Conservation (phyloP, 164 flowering plant genomes). For the Stephania japonica region DNA sequence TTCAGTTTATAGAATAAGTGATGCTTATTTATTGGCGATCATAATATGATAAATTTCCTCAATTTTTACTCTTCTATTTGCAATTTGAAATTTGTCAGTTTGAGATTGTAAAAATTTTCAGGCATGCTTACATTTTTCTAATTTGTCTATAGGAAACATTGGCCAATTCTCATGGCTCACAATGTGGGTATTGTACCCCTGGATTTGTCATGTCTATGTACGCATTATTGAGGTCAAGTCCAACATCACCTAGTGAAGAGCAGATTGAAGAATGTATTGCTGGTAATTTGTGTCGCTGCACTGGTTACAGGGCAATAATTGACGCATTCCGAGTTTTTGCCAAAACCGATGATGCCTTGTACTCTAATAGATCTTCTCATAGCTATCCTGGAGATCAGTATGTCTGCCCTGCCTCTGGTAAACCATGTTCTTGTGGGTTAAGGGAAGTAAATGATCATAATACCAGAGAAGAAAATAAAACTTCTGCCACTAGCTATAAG, state of each 20-base stretch:
- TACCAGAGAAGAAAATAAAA: slow-evolving; percentile 9
- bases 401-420: slow-evolving; percentile 88
- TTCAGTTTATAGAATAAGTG: neutral
- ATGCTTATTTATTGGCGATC: neutral
- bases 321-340: slow-evolving; percentile 97
- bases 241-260: slow-evolving; percentile 63
- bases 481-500: slow-evolving; percentile 17
- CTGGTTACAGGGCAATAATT: slow-evolving; percentile 91
- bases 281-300: slow-evolving; percentile 98
- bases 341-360: slow-evolving; percentile 69
- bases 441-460: slow-evolving; percentile 20
- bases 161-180: slow-evolving; percentile 87
- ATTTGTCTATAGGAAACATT: slow-evolving; percentile 59
- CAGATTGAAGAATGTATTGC: slow-evolving; percentile 92
- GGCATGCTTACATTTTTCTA: slow-evolving; percentile 6
- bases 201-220: slow-evolving; percentile 98
- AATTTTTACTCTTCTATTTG: neutral
- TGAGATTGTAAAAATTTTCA: slow-evolving; percentile 4
- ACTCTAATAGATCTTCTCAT: slow-evolving; percentile 36
- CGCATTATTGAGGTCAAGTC: slow-evolving; percentile 75
- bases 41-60: neutral
- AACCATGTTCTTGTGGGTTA: slow-evolving; percentile 80
- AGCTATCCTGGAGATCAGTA: slow-evolving; percentile 31
- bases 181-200: slow-evolving; percentile 98
- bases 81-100: neutral